Evolutionary conservation across 352 stramenopile genomes (phyloP).

Genomic region (Globisporangium cystogenes): DNA sequence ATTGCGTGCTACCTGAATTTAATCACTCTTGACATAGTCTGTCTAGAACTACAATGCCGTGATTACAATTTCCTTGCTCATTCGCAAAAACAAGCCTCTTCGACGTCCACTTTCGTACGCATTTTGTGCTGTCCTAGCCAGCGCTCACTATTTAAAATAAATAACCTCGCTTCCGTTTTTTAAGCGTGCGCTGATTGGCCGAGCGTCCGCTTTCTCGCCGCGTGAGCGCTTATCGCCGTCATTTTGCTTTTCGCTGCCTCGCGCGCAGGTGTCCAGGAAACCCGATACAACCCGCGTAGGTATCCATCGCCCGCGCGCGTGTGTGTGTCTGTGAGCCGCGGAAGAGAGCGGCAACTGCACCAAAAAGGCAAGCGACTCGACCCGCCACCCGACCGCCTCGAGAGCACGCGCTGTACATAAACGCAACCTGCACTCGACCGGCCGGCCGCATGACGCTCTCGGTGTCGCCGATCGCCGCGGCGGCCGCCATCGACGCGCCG

Average conservation of each 20-base stretch:
- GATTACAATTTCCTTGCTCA: too few relatives aligned
- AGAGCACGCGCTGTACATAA: neutral
- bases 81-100: too few relatives aligned
- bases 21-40: neutral
- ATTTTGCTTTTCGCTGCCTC: conserved; percentile 1
- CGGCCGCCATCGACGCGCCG: neutral
- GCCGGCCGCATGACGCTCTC: conserved; percentile 4
- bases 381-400: neutral
- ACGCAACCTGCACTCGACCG: too few relatives aligned
- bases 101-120: too few relatives aligned
- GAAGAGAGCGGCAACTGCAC: neutral
- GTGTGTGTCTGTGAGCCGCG: neutral
- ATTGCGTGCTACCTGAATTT: neutral
- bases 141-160: too few relatives aligned
- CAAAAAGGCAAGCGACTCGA: neutral
- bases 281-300: too few relatives aligned
- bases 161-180: neutral
- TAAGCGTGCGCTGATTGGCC: neutral
- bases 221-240: neutral
- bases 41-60: too few relatives aligned
- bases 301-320: neutral
- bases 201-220: neutral
- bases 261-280: neutral
- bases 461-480: conserved; percentile 2
- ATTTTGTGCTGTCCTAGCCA: too few relatives aligned